Evolutionary conservation across 352 stramenopile species (phyloP).

Genomic region (Elongisporangium senticosum): DNA sequence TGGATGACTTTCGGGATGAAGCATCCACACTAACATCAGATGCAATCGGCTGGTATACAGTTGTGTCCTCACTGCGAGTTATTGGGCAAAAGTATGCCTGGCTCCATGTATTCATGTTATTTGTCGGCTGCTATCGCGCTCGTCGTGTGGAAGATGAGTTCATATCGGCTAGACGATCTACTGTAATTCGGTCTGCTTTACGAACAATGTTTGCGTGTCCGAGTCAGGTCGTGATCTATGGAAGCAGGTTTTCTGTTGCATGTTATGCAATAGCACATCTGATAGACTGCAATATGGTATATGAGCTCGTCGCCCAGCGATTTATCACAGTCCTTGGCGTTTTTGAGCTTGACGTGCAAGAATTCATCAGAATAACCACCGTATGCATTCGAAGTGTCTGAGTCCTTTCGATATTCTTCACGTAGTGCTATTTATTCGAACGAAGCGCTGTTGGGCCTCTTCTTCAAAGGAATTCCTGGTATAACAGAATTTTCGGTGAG

Average conservation of each 20-base stretch:
- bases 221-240: conserved; percentile 51
- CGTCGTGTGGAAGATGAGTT: background rate
- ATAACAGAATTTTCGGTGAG: conserved; percentile 18
- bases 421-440: conserved; percentile 4
- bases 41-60: conserved; percentile 21
- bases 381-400: conserved; percentile 9
- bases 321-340: no score
- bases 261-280: conserved; percentile 28
- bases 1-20: no score
- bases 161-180: background rate
- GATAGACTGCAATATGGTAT: conserved; percentile 36
- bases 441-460: conserved; percentile 6
- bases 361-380: conserved; percentile 1
- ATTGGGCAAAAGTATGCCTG: conserved; percentile 38
- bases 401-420: conserved; percentile 16
- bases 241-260: conserved; percentile 31
- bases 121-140: conserved; percentile 17
- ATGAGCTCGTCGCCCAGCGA: conserved; percentile 1
- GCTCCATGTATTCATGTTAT: conserved; percentile 29
- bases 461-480: conserved; percentile 8
- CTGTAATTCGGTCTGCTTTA: background rate
- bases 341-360: no score
- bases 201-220: conserved; percentile 30
- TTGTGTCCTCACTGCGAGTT: conserved; percentile 24
- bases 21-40: background rate